These are phyloP conservation scores for Cajanus cajan DNA, from an alignment of 306 rosid genomes.

Conservation along the genomic window DNA sequence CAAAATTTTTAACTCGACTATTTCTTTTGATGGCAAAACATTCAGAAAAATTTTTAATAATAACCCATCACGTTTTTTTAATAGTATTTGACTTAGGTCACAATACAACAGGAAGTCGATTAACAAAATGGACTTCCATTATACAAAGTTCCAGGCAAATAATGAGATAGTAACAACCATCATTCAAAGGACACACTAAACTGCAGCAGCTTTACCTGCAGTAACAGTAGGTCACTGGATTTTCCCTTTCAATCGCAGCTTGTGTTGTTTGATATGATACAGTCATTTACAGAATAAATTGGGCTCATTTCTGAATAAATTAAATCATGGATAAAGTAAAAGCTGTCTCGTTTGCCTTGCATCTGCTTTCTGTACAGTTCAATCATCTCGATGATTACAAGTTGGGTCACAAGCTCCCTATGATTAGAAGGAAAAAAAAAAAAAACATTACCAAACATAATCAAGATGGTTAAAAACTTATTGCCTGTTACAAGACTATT, in stretches of 20 bases:
- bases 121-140: constrained; percentile 23
- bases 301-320: constrained; percentile 24
- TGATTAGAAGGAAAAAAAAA: not conserved
- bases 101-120: not conserved
- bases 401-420: constrained; percentile 28
- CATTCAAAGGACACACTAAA: constrained; percentile 6
- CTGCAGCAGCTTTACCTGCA: constrained; percentile 5
- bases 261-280: constrained; percentile 17
- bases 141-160: constrained; percentile 21
- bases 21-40: not conserved
- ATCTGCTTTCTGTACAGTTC: constrained; percentile 41
- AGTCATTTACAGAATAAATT: constrained; percentile 32
- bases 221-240: not conserved
- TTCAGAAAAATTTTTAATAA: too few relatives aligned
- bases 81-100: not conserved
- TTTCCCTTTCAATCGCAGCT: constrained; percentile 15
- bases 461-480: constrained; percentile 6
- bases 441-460: constrained; percentile 17
- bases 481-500: not conserved
- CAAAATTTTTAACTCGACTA: not conserved
- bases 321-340: constrained; percentile 26
- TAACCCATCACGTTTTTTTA: not conserved
- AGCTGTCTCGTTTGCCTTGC: constrained; percentile 15
- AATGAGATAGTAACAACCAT: constrained; percentile 11
- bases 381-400: constrained; percentile 25